Conservation (phyloP, 2,329 filamentous ascomycete genomes). For the Penicillium fuscoglaucum region DNA sequence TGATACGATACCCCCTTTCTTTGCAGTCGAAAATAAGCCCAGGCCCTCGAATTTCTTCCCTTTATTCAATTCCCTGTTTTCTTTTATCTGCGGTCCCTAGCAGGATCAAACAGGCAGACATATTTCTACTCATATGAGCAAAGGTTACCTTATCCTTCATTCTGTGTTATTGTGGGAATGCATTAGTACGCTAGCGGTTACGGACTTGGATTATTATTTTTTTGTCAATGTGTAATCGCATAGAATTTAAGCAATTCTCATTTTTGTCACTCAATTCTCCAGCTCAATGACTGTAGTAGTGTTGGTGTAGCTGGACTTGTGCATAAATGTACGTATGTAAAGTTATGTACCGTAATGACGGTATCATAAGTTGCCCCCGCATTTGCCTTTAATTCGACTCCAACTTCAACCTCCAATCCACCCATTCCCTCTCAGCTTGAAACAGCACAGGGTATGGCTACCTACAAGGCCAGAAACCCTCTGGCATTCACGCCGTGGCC, state of each 20-base stretch:
- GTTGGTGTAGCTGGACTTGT: background rate
- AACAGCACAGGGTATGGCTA: conserved; percentile 33
- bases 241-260: conserved; percentile 14
- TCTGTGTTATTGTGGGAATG: conserved; percentile 29
- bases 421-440: conserved; percentile 5
- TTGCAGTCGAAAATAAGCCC: conserved; percentile 18
- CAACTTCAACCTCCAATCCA: conserved; percentile 20
- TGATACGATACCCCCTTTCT: conserved; percentile 38
- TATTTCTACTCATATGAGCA: conserved; percentile 29
- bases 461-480: conserved; percentile 41
- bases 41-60: conserved; percentile 6
- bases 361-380: conserved; percentile 22
- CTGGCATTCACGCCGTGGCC: conserved; percentile 77
- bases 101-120: conserved; percentile 20
- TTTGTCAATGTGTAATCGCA: conserved; percentile 15
- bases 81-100: conserved; percentile 12
- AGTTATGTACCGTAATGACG: conserved; percentile 12
- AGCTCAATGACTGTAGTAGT: background rate
- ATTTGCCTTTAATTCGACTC: conserved; percentile 17
- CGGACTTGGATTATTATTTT: conserved; percentile 6
- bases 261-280: background rate
- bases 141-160: conserved; percentile 22
- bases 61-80: conserved; percentile 13
- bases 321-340: background rate
- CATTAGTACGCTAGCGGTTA: conserved; percentile 30